Evolutionary conservation across 805 yeast species (phyloP).

Genomic region (Yarrowia keelungensis): DNA sequence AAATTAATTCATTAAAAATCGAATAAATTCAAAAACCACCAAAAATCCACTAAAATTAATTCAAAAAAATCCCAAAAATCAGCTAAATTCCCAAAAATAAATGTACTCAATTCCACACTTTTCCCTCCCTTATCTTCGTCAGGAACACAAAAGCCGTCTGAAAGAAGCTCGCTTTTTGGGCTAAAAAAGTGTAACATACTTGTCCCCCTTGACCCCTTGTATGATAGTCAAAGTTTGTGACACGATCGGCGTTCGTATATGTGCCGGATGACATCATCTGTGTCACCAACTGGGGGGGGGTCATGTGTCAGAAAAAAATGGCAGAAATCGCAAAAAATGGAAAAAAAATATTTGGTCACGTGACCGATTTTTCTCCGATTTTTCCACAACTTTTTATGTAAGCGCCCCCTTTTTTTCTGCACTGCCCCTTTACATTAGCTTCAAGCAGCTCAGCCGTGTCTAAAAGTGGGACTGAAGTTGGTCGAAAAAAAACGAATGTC

Average conservation of each 20-base stretch:
- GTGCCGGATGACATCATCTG: constrained; percentile 10
- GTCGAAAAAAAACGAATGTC: not conserved
- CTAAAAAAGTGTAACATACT: constrained; percentile 6
- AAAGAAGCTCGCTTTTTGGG: not conserved
- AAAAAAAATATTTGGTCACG: no score
- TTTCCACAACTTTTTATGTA: no score
- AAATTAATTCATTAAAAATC: no score
- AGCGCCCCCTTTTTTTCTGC: not conserved
- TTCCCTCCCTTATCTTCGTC: not conserved
- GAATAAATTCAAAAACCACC: no score
- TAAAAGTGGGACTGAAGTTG: no score
- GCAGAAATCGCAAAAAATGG: not conserved
- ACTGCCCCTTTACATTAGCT: constrained; percentile 1
- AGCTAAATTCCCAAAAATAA: not conserved
- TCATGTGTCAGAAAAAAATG: not conserved
- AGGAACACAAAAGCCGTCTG: not conserved
- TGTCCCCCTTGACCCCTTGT: constrained; percentile 17
- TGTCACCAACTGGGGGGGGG: not conserved
- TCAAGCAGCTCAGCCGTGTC: not conserved
- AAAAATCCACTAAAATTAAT: no score
- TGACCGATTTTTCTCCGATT: no score
- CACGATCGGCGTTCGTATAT: constrained; percentile 22
- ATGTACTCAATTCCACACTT: not conserved
- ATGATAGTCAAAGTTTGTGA: constrained; percentile 10
- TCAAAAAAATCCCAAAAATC: no score